Percentiles rank a stretch among this genome's conserved stretches.
These are phyloP conservation scores for Gossypium trilobum DNA, from an alignment of 441 rosid genomes.

Conservation along the genomic window DNA sequence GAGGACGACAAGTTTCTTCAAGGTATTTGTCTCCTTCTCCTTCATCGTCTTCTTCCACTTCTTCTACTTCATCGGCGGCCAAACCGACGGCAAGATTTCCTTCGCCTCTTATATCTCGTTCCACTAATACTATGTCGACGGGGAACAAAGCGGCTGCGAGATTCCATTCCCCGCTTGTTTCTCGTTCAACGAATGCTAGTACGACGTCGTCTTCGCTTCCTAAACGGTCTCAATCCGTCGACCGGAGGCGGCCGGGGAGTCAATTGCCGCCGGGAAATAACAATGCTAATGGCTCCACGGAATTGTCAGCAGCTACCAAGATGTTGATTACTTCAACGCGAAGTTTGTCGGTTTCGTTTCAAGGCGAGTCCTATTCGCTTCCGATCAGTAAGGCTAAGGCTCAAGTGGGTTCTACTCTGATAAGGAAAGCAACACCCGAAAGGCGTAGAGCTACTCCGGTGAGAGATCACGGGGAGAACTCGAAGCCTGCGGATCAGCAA, in stretches of 20 bases:
- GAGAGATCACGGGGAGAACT: constrained; percentile 55
- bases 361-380: constrained; percentile 58
- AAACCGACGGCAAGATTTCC: constrained; percentile 24
- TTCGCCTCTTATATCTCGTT: constrained; percentile 29
- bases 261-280: constrained; percentile 21
- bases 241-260: constrained; percentile 37
- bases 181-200: constrained; percentile 35
- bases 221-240: constrained; percentile 51
- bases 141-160: constrained; percentile 23
- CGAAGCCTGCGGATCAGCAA: constrained; percentile 40
- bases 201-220: constrained; percentile 27
- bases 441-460: constrained; percentile 44
- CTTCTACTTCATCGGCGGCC: constrained; percentile 20
- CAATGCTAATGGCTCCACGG: constrained; percentile 21
- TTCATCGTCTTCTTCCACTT: constrained; percentile 39
- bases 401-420: constrained; percentile 22
- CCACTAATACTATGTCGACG: constrained; percentile 16
- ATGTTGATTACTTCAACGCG: constrained; percentile 56
- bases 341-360: constrained; percentile 61
- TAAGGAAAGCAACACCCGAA: constrained; percentile 42
- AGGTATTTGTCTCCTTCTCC: constrained; percentile 81
- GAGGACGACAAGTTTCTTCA: constrained; percentile 58
- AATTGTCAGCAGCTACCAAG: constrained; percentile 42
- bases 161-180: constrained; percentile 39
- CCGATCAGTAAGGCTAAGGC: constrained; percentile 56